Evolutionary conservation across 2,329 filamentous ascomycete genomes (phyloP).

Genomic region (Magnaporthales sp.): DNA sequence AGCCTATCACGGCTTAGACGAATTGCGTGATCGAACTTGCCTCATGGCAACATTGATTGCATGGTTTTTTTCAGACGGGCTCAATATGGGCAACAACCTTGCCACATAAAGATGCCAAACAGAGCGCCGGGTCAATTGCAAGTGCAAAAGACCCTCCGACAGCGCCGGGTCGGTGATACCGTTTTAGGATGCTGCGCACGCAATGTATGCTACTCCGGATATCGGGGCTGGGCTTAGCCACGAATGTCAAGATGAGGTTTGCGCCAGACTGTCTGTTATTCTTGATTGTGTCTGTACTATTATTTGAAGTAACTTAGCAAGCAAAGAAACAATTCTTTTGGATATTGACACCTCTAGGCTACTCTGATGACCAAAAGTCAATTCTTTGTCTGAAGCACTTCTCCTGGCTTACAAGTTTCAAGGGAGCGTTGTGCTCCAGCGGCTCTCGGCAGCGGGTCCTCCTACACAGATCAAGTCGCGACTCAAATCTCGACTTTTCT

Average conservation of each 20-base stretch:
- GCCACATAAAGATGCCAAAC: conserved; percentile 3
- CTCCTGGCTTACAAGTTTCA: conserved; percentile 3
- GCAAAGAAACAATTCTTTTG: background rate
- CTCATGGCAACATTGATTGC: background rate
- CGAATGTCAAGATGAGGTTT: background rate
- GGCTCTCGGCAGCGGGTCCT: background rate
- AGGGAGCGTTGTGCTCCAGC: background rate
- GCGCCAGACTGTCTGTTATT: background rate
- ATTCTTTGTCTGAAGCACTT: background rate
- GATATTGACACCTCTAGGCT: background rate
- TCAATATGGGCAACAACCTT: background rate
- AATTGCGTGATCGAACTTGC: conserved; percentile 15
- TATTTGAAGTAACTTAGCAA: background rate
- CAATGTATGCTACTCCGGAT: conserved; percentile 3
- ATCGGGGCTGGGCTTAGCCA: background rate
- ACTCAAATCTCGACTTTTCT: background rate
- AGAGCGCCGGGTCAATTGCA: background rate
- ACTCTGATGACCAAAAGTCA: background rate
- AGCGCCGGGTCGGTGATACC: background rate
- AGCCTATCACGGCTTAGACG: conserved; percentile 7
- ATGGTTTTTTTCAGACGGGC: background rate
- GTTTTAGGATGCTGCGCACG: background rate
- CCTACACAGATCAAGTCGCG: background rate
- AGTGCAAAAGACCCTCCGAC: background rate
- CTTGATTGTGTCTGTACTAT: background rate